Percentiles rank a stretch among this genome's conserved stretches.
phyloP scores from a whole-genome alignment of 331 rosid genomes.

The Erythrophleum ivorense region DNA sequence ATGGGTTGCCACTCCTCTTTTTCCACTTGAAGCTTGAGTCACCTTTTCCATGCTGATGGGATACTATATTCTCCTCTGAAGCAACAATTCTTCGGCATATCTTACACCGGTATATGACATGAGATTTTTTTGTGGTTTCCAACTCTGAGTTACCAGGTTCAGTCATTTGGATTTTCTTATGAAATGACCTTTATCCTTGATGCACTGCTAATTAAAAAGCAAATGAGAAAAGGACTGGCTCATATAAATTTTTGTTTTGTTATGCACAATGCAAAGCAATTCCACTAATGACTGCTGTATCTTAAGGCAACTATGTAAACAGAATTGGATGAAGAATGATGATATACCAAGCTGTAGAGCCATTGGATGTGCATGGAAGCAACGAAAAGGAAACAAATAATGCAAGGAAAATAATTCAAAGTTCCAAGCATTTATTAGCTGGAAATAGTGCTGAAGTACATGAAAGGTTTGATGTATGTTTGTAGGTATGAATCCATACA shows the following conservation, averaged over 20 bases:
- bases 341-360: background rate
- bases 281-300: background rate
- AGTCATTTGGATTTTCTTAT: conserved; percentile 48
- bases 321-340: background rate
- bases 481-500: background rate
- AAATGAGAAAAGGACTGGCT: background rate
- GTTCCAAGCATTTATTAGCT: background rate
- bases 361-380: background rate
- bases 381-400: background rate
- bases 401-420: background rate
- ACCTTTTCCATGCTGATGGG: conserved; percentile 76
- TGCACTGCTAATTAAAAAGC: conserved; percentile 31
- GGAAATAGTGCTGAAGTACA: background rate
- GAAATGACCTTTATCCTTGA: conserved; percentile 32
- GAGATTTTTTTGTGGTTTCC: conserved; percentile 51
- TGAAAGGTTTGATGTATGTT: background rate
- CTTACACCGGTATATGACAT: conserved; percentile 71
- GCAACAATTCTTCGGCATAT: conserved; percentile 86
- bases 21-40: conserved; percentile 77
- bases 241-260: background rate
- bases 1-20: conserved; percentile 56
- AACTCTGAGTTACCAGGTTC: conserved; percentile 48
- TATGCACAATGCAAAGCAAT: background rate
- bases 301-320: background rate
- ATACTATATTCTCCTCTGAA: conserved; percentile 62